These are phyloP conservation scores for Euryodendron excelsum DNA, from an alignment of 148 eudicot species.

Conservation along the genomic window DNA sequence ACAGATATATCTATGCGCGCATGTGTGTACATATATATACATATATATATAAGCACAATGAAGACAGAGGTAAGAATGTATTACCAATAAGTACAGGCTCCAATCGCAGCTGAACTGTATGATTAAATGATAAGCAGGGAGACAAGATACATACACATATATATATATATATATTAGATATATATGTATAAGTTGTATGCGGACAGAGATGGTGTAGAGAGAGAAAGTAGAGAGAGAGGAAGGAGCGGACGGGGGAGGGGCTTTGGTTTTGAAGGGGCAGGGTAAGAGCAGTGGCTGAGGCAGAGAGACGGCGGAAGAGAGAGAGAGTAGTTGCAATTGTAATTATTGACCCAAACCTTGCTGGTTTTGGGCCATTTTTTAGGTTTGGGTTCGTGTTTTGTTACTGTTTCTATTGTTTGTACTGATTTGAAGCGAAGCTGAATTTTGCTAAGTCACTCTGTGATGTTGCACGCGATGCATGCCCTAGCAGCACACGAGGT, in stretches of 20 bases:
- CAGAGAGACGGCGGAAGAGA: background rate
- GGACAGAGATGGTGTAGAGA: background rate
- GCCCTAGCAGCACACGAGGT: too few relatives aligned
- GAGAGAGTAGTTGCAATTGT: background rate
- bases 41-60: background rate
- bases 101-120: conserved; percentile 12
- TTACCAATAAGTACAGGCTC: conserved; percentile 4
- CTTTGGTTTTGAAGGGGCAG: background rate
- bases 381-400: background rate
- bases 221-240: background rate
- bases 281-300: conserved; percentile 9
- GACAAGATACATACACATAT: background rate
- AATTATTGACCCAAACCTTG: background rate
- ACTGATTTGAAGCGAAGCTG: too few relatives aligned
- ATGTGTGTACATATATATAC: background rate
- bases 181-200: background rate
- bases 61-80: background rate
- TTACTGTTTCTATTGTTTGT: too few relatives aligned
- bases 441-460: too few relatives aligned
- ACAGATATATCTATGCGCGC: background rate
- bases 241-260: background rate
- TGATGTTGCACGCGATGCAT: too few relatives aligned
- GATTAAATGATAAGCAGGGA: background rate
- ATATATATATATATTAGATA: background rate
- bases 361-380: conserved; percentile 9